Evolutionary conservation across 768 basidiomycete species (phyloP), one percentile per base, ranked within the genome.

Genomic region (Phylloporus arenicola): DNA sequence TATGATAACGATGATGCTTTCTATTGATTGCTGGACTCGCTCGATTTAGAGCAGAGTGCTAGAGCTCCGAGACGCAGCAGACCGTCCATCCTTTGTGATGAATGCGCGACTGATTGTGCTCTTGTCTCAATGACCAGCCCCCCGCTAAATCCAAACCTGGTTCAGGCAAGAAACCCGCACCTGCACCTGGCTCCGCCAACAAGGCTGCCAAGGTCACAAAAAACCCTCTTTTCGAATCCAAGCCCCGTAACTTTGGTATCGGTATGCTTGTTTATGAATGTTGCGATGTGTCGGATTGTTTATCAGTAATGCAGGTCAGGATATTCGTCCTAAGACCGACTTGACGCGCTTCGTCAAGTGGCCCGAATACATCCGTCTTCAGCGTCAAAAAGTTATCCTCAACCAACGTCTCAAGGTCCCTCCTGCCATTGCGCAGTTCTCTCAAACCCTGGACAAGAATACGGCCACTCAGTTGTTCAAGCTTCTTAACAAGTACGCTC

Each of bases 381-480:
- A 98, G 68, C 85, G 95, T 64, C 93, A 97, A 74, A 97, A 97
- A 77, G 92, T 97, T 64, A 95, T 98, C 74, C 86, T 98, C 53
- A 77, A 90, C 81, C 92, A 97, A 75, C 91, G 95, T 64, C 79
- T 98, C 61, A 98, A 98, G 81, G 93, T 96, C 24, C 95, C 95
- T 22, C 95, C 95, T 58, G 91, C 95, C 60, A 94, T 99, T 62
- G 90, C 93, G 43, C 95, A 98, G 71, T 97, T 98, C 80, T 83
- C 85, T n/a, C 80, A 87, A 81, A 92, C 93, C 39, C 78, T 99
- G 67, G 95, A 99, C 82, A 97, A 96, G 83, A 98, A 97, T 81
- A 97, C 94, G 43, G 95, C 95, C 20, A 93, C 90, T 27, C 93
- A 97, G 72, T 73, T 98, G 54, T 98, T 97, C 85, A 94, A 95